Conservation (phyloP, 2,329 filamentous ascomycete genomes). For the Pseudocercospora eumusae region DNA sequence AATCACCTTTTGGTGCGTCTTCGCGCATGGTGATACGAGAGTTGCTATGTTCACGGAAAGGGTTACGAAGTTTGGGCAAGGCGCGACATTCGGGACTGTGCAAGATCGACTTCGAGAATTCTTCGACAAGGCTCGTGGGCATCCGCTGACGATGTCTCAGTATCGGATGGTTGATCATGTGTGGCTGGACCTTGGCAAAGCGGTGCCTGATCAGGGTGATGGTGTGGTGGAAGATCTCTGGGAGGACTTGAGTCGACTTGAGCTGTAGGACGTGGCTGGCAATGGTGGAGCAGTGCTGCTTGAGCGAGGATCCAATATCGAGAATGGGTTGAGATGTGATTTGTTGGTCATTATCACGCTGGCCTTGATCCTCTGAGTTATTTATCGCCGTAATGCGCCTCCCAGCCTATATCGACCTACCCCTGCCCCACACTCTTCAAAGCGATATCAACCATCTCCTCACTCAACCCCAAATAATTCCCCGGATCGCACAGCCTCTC, state of each 20-base stretch:
- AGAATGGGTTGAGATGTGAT: not conserved
- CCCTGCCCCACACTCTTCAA: constrained; percentile 12
- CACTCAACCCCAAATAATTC: constrained; percentile 35
- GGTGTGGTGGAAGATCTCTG: not conserved
- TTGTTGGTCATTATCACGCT: too few species aligned
- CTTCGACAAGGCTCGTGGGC: not conserved
- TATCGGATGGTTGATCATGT: not conserved
- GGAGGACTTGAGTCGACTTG: not conserved
- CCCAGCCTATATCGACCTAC: not conserved
- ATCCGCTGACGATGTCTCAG: not conserved
- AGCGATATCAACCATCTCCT: constrained; percentile 35
- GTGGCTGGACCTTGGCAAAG: not conserved
- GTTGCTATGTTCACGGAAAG: not conserved
- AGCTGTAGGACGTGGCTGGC: not conserved
- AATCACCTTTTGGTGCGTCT: not conserved
- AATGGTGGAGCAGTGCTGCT: not conserved
- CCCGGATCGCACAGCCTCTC: constrained; percentile 33
- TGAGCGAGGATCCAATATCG: not conserved
- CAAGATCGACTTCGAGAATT: not conserved
- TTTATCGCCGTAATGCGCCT: too few species aligned
- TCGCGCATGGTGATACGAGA: not conserved
- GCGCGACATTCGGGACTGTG: not conserved
- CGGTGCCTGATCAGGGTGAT: too few species aligned
- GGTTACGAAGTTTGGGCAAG: not conserved
- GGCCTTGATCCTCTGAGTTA: too few species aligned